Evolutionary conservation across 2,329 filamentous ascomycete species (phyloP).

Genomic region (Hymenoscyphus fructigenus): DNA sequence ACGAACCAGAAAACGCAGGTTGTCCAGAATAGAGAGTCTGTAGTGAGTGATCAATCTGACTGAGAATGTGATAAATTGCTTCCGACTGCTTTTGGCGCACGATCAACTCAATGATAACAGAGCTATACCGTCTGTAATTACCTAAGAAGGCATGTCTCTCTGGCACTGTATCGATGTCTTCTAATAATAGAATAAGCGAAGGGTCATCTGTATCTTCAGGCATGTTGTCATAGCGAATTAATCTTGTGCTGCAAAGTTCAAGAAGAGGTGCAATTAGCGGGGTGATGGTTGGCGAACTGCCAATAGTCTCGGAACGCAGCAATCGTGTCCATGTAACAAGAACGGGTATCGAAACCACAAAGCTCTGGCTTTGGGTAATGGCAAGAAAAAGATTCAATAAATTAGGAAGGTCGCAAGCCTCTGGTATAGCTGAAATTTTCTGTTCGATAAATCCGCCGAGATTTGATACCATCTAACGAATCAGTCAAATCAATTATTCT

Average conservation of each 20-base stretch:
- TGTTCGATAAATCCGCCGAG: slow-evolving; percentile 82
- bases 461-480: slow-evolving; percentile 72
- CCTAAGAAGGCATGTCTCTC: slow-evolving; percentile 93
- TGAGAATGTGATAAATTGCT: slow-evolving; percentile 84
- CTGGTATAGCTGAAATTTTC: slow-evolving; percentile 66
- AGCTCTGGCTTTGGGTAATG: slow-evolving; percentile 79
- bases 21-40: slow-evolving; percentile 72
- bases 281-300: slow-evolving; percentile 59
- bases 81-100: slow-evolving; percentile 80
- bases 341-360: slow-evolving; percentile 90
- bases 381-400: slow-evolving; percentile 78
- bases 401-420: slow-evolving; percentile 64
- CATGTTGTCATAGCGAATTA: slow-evolving; percentile 84
- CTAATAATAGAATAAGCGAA: slow-evolving; percentile 77
- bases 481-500: slow-evolving; percentile 12
- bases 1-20: slow-evolving; percentile 63
- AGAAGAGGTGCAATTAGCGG: slow-evolving; percentile 72
- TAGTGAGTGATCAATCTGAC: slow-evolving; percentile 71
- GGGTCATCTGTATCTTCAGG: slow-evolving; percentile 79
- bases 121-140: slow-evolving; percentile 91
- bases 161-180: slow-evolving; percentile 92
- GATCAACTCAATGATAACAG: slow-evolving; percentile 82
- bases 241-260: slow-evolving; percentile 76
- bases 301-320: slow-evolving; percentile 69
- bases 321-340: slow-evolving; percentile 87